These are phyloP conservation scores for Magnusiomyces sp. DNA, from an alignment of 1,139 yeast genomes.

Conservation along the genomic window DNA sequence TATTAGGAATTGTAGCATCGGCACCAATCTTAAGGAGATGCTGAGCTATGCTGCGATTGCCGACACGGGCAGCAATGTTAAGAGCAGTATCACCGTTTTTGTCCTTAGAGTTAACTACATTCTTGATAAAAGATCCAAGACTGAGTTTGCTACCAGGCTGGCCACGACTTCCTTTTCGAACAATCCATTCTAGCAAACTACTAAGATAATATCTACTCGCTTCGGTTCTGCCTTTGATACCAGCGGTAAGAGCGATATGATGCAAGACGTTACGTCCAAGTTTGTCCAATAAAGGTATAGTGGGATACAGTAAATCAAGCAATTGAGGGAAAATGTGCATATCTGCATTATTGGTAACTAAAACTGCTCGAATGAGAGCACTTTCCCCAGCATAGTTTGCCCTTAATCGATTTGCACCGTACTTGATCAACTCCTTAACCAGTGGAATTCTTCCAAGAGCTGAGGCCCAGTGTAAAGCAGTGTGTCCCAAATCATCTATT, in stretches of 20 bases:
- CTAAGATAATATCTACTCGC: slow-evolving; percentile 71
- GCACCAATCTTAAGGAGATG: slow-evolving; percentile 82
- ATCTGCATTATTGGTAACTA: slow-evolving; percentile 82
- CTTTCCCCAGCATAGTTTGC: slow-evolving; percentile 87
- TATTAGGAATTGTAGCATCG: slow-evolving; percentile 66
- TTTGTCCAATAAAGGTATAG: slow-evolving; percentile 64
- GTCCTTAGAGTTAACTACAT: slow-evolving; percentile 70
- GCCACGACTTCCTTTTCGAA: slow-evolving; percentile 36
- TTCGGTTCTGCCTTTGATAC: slow-evolving; percentile 57
- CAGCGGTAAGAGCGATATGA: slow-evolving; percentile 77
- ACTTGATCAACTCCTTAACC: slow-evolving; percentile 61
- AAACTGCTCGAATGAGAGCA: slow-evolving; percentile 77
- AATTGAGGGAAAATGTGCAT: slow-evolving; percentile 63
- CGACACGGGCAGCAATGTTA: slow-evolving; percentile 85
- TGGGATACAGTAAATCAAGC: slow-evolving; percentile 67
- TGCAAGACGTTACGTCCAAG: slow-evolving; percentile 83
- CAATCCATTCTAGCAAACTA: slow-evolving; percentile 74
- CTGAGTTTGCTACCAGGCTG: slow-evolving; percentile 38
- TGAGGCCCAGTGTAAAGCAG: slow-evolving; percentile 94
- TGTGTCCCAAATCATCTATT: slow-evolving; percentile 87
- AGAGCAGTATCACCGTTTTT: slow-evolving; percentile 77
- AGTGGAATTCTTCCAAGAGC: slow-evolving; percentile 73
- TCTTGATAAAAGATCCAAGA: slow-evolving; percentile 53
- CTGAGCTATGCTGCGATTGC: slow-evolving; percentile 72
- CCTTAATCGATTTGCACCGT: slow-evolving; percentile 58